Conservation (phyloP, 2,329 filamentous ascomycete genomes). For the Phyllosticta paracitricarpa region DNA sequence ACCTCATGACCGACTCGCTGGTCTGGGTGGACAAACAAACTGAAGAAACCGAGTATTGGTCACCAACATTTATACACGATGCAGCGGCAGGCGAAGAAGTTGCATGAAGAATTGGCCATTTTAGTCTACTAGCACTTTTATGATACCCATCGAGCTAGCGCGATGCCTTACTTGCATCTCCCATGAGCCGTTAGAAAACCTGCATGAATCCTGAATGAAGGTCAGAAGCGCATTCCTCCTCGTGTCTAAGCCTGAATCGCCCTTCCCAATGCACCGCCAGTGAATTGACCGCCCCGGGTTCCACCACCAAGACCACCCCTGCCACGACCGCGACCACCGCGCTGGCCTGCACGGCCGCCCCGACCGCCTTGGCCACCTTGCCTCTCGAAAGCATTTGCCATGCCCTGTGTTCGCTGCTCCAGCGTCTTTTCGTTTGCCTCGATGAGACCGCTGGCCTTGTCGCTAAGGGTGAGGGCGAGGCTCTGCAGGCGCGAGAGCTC, state of each 20-base stretch:
- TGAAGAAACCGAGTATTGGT: constrained; percentile 90
- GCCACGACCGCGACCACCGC: constrained; percentile 54
- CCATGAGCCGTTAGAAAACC: constrained; percentile 10
- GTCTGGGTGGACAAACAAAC: constrained; percentile 89
- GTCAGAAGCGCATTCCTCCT: constrained; percentile 4
- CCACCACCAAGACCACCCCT: constrained; percentile 52
- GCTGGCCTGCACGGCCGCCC: constrained; percentile 46
- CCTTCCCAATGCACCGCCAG: constrained; percentile 64
- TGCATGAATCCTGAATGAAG: constrained; percentile 5
- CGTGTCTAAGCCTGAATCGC: constrained; percentile 37
- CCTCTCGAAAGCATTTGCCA: constrained; percentile 87
- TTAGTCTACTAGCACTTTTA: constrained; percentile 3
- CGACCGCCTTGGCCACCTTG: constrained; percentile 69
- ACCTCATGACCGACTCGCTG: constrained; percentile 78
- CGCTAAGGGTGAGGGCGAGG: constrained; percentile 82
- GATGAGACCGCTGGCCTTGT: constrained; percentile 93
- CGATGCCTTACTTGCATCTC: constrained; percentile 9
- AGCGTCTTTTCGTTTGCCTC: constrained; percentile 96
- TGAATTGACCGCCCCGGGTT: constrained; percentile 68
- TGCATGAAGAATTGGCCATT: neutral
- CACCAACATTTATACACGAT: constrained; percentile 57
- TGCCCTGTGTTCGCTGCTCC: constrained; percentile 93
- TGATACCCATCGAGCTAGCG: constrained; percentile 8
- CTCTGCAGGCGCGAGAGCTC: constrained; percentile 94
- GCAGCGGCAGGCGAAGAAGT: constrained; percentile 2